These are phyloP conservation scores for Talaromyces proteolyticus DNA, from an alignment of 495 filamentous ascomycete genomes.

Conservation along the genomic window DNA sequence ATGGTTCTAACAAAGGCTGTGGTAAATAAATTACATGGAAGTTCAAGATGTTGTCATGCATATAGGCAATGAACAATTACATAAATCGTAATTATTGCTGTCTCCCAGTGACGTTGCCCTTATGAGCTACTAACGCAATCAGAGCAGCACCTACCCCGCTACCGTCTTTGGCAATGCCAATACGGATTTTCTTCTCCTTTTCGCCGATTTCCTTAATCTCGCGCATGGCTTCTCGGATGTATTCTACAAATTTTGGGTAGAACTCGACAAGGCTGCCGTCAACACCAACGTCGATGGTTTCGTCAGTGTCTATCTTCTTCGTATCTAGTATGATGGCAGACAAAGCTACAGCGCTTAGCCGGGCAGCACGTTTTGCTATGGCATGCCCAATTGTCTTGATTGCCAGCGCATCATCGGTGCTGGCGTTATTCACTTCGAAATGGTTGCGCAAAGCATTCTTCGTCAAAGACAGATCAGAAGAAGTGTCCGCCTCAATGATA, in stretches of 20 bases:
- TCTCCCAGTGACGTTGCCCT: constrained; percentile 5
- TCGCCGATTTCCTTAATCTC: constrained; percentile 65
- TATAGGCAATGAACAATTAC: not conserved
- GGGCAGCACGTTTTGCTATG: constrained; percentile 80
- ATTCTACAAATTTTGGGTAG: constrained; percentile 80
- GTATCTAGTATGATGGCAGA: constrained; percentile 74
- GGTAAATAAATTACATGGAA: not conserved
- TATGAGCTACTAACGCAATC: constrained; percentile 70
- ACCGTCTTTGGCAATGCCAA: constrained; percentile 92
- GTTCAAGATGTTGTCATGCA: not conserved
- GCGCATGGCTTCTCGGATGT: constrained; percentile 69
- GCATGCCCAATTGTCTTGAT: constrained; percentile 76
- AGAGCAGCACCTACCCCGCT: constrained; percentile 87
- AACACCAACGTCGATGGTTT: constrained; percentile 80
- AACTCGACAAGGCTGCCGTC: constrained; percentile 88
- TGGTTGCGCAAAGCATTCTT: constrained; percentile 71
- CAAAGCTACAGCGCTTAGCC: constrained; percentile 82
- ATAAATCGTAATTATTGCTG: not conserved
- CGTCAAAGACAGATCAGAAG: constrained; percentile 53
- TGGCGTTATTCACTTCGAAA: constrained; percentile 64
- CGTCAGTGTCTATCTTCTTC: constrained; percentile 55
- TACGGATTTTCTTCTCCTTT: constrained; percentile 74
- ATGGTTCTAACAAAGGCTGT: not conserved
- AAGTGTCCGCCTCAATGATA: constrained; percentile 69
- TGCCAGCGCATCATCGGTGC: constrained; percentile 71